Conservation (phyloP, 257 asterid genomes). For the Rehmannia glutinosa region DNA sequence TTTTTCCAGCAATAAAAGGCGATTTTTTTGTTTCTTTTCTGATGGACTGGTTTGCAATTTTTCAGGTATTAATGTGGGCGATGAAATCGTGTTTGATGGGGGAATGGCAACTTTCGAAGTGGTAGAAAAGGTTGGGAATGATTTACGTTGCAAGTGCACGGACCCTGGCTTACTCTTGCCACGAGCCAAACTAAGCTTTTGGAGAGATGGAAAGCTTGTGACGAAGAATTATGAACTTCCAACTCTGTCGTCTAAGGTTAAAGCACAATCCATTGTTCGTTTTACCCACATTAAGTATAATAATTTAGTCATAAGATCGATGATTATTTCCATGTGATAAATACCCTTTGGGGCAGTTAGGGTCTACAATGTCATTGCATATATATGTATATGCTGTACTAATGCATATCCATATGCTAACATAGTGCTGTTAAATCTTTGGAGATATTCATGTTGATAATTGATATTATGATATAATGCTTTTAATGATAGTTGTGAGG, state of each 20-base stretch:
- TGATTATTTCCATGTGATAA: no score
- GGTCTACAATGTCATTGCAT: no score
- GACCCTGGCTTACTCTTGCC: constrained; percentile 81
- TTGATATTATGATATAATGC: no score
- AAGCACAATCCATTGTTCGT: neutral
- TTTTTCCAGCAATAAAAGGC: neutral
- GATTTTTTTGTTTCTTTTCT: neutral
- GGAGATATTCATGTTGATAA: no score
- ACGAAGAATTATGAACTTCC: constrained; percentile 54
- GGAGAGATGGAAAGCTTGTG: constrained; percentile 80
- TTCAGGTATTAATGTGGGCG: constrained; percentile 66
- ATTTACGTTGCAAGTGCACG: constrained; percentile 68
- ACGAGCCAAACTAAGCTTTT: constrained; percentile 73
- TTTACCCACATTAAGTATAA: neutral
- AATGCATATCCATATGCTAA: neutral
- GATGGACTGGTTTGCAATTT: neutral
- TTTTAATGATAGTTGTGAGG: no score
- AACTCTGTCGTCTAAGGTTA: constrained; percentile 64
- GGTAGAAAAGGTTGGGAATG: constrained; percentile 60
- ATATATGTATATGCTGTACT: neutral
- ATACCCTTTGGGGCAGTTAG: no score
- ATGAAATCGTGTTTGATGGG: constrained; percentile 78
- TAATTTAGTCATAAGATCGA: no score
- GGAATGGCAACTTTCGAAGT: constrained; percentile 89
- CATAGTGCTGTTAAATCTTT: neutral